Evolutionary conservation across 1,284 basidiomycete genomes (phyloP).

Genomic region (Cystobasidiaceae sp.): DNA sequence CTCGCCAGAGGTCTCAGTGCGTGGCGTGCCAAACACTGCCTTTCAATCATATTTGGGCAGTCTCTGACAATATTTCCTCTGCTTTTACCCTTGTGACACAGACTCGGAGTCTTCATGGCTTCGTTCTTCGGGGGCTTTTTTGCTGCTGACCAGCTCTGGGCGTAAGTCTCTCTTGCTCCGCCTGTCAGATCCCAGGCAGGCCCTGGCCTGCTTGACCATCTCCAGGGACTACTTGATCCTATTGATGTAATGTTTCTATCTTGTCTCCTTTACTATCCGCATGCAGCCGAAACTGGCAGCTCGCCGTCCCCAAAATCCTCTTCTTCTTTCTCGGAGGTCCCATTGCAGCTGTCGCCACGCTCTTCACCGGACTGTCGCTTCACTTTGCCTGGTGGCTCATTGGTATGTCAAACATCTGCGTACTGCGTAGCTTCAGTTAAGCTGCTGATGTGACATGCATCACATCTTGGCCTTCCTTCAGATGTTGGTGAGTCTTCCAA

Average conservation of each 20-base stretch:
- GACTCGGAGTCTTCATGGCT: conserved; percentile 11
- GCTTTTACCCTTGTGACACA: not conserved
- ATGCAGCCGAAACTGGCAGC: conserved; percentile 9
- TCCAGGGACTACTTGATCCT: too few relatives aligned
- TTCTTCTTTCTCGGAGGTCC: conserved; percentile 8
- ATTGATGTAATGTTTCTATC: too few relatives aligned
- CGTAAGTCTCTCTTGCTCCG: too few relatives aligned
- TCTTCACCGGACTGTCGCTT: conserved; percentile 9
- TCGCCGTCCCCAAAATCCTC: conserved; percentile 14
- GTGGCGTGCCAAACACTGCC: too few relatives aligned
- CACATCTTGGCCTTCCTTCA: too few relatives aligned
- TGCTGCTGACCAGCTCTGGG: conserved; percentile 2
- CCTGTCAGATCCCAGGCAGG: too few relatives aligned
- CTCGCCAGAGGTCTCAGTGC: not conserved
- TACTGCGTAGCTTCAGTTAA: too few relatives aligned
- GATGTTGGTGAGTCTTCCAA: conserved; percentile 1
- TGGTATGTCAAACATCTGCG: too few relatives aligned
- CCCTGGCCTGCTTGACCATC: too few relatives aligned
- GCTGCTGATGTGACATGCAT: too few relatives aligned
- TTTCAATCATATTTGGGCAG: too few relatives aligned
- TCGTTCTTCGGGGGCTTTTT: not conserved
- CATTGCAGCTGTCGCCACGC: not conserved
- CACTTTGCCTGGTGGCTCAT: conserved; percentile 8
- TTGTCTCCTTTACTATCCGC: too few relatives aligned
- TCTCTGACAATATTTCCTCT: not conserved